phyloP scores from a whole-genome alignment of 2,329 filamentous ascomycete genomes.

The Monosporascus sp. region DNA sequence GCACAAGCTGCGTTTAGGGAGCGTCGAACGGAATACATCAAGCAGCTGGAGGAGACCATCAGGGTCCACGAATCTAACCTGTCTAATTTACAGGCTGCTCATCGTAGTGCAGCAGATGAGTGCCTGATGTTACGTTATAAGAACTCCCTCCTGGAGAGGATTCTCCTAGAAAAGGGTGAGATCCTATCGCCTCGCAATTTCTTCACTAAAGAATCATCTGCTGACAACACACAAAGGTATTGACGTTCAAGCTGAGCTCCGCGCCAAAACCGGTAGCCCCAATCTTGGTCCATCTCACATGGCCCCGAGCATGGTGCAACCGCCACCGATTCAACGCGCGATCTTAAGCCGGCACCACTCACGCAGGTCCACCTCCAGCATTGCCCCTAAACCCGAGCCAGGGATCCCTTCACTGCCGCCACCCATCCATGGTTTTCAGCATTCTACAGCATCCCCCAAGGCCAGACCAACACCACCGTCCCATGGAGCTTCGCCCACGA shows the following conservation, averaged over 20 bases:
- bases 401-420: slow-evolving; percentile 41
- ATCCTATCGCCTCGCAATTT: background rate
- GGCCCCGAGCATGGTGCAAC: slow-evolving; percentile 64
- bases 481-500: slow-evolving; percentile 56
- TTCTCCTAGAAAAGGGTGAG: slow-evolving; percentile 89
- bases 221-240: background rate
- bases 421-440: slow-evolving; percentile 38
- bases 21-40: slow-evolving; percentile 97
- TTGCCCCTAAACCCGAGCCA: slow-evolving; percentile 68
- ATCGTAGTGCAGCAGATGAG: slow-evolving; percentile 90
- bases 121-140: slow-evolving; percentile 98
- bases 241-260: slow-evolving; percentile 84
- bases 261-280: slow-evolving; percentile 85
- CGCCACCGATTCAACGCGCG: slow-evolving; percentile 72
- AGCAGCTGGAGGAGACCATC: slow-evolving; percentile 95
- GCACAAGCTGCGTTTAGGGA: slow-evolving; percentile 97
- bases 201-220: background rate
- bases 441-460: slow-evolving; percentile 61
- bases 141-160: slow-evolving; percentile 91
- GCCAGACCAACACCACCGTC: slow-evolving; percentile 79
- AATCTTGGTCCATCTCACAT: slow-evolving; percentile 66
- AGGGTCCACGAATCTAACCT: slow-evolving; percentile 94
- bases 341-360: slow-evolving; percentile 74
- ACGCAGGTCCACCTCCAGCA: slow-evolving; percentile 66
- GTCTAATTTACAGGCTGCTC: slow-evolving; percentile 86